phyloP scores from a whole-genome alignment of 805 yeast genomes.

The Citeromyces matritensis region DNA sequence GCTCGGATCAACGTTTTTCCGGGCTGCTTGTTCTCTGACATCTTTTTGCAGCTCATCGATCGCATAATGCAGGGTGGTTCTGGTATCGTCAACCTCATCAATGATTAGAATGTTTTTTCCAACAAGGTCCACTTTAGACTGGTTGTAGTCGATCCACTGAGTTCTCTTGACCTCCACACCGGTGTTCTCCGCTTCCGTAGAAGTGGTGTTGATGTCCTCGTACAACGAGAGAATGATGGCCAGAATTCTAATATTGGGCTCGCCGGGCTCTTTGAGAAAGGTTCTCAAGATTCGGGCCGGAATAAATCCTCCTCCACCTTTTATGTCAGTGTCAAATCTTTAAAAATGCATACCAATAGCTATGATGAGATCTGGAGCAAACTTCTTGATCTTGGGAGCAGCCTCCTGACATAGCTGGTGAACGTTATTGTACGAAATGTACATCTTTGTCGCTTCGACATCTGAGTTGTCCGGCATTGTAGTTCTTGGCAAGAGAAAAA shows the following conservation, averaged over 20 bases:
- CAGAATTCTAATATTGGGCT: constrained; percentile 84
- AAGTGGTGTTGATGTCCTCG: constrained; percentile 60
- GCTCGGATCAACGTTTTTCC: constrained; percentile 31
- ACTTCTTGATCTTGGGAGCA: constrained; percentile 46
- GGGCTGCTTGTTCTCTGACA: constrained; percentile 43
- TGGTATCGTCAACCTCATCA: constrained; percentile 79
- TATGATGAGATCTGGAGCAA: constrained; percentile 80
- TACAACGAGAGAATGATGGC: constrained; percentile 88
- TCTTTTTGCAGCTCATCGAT: constrained; percentile 61
- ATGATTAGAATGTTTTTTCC: constrained; percentile 63
- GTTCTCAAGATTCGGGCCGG: constrained; percentile 95
- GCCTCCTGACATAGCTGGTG: constrained; percentile 37
- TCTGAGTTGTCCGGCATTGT: not conserved
- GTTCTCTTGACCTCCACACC: constrained; percentile 63
- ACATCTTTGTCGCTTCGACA: constrained; percentile 31
- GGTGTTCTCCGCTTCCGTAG: constrained; percentile 36
- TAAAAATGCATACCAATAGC: constrained; percentile 54
- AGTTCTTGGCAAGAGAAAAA: not conserved
- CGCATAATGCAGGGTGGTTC: constrained; percentile 75
- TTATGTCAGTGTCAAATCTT: constrained; percentile 1
- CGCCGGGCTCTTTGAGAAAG: constrained; percentile 75
- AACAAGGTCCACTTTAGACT: constrained; percentile 42
- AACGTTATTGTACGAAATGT: constrained; percentile 68
- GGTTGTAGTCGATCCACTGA: constrained; percentile 72
- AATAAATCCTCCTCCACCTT: constrained; percentile 84